Conservation (phyloP, 352 stramenopile species). For the Globisporangium nagaii region DNA sequence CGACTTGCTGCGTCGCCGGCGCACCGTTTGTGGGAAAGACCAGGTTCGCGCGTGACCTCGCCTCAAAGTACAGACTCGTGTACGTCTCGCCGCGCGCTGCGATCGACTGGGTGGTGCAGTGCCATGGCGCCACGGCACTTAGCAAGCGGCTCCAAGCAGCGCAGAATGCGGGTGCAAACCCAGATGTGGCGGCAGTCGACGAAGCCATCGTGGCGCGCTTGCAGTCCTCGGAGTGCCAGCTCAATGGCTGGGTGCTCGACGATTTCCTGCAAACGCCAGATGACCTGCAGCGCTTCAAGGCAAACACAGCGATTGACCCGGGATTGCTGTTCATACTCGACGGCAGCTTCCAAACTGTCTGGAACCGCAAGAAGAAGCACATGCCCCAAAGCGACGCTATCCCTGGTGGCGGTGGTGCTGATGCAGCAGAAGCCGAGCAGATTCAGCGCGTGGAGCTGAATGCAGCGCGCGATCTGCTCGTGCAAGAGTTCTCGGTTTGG, state of each 20-base stretch:
- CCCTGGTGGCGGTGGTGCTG: too few relatives aligned
- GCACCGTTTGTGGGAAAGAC: slow-evolving; percentile 11
- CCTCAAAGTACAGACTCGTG: slow-evolving; percentile 10
- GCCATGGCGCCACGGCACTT: slow-evolving; percentile 34
- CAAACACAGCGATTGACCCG: slow-evolving; percentile 22
- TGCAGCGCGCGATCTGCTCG: slow-evolving; percentile 14
- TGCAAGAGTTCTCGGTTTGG: slow-evolving; percentile 27
- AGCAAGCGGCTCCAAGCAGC: slow-evolving; percentile 8
- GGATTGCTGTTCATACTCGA: slow-evolving; percentile 51
- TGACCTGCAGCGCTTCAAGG: slow-evolving; percentile 24
- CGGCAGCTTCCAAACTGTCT: slow-evolving; percentile 21
- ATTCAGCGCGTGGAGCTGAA: slow-evolving; percentile 2
- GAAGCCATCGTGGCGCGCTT: slow-evolving; percentile 39
- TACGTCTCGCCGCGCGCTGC: slow-evolving; percentile 40
- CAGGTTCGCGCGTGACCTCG: slow-evolving; percentile 7
- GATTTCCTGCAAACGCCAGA: slow-evolving; percentile 29
- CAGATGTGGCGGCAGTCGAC: slow-evolving; percentile 20
- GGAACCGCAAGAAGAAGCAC: slow-evolving; percentile 12
- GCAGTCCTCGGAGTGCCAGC: slow-evolving; percentile 51
- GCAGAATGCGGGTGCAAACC: slow-evolving; percentile 5
- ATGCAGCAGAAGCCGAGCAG: not conserved
- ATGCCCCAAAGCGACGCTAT: too few relatives aligned
- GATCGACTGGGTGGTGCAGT: slow-evolving; percentile 52
- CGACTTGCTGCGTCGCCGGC: slow-evolving; percentile 12
- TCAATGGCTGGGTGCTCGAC: slow-evolving; percentile 57